phyloP scores from a whole-genome alignment of 176 grass and related monocot genomes.

The Alloteropsis semialata region DNA sequence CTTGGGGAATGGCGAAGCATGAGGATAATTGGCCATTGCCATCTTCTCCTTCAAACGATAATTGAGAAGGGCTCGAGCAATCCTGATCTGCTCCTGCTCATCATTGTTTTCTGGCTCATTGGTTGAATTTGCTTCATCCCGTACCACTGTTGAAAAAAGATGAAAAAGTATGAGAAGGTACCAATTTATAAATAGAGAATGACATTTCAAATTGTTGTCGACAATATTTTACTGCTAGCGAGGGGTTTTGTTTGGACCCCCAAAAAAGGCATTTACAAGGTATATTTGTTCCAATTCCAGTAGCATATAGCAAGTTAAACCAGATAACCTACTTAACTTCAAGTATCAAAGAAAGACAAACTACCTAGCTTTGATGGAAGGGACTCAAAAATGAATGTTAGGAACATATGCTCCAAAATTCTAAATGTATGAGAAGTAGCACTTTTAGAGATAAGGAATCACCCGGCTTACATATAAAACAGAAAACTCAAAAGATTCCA shows the following conservation, averaged over 20 bases:
- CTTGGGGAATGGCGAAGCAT: slow-evolving; percentile 84
- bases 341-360: not conserved
- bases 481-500: not conserved
- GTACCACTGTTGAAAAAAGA: slow-evolving; percentile 61
- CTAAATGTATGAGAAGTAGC: not conserved
- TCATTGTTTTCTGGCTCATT: slow-evolving; percentile 84
- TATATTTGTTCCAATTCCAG: not conserved
- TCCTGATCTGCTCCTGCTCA: slow-evolving; percentile 94
- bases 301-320: not conserved
- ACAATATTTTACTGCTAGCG: not conserved
- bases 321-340: not conserved
- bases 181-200: slow-evolving; percentile 12
- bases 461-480: not conserved
- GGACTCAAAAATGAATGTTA: not conserved
- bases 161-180: slow-evolving; percentile 34
- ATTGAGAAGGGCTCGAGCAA: slow-evolving; percentile 89
- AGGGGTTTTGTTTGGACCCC: not conserved
- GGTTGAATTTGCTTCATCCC: slow-evolving; percentile 60
- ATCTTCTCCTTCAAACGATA: slow-evolving; percentile 94
- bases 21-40: slow-evolving; percentile 83
- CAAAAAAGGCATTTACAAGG: not conserved
- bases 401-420: not conserved
- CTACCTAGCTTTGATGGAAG: not conserved
- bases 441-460: not conserved
- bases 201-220: not conserved